Percentiles rank a stretch among this genome's conserved stretches.
Conservation (phyloP, 768 basidiomycete genomes). For the Tulasnella sp. region DNA sequence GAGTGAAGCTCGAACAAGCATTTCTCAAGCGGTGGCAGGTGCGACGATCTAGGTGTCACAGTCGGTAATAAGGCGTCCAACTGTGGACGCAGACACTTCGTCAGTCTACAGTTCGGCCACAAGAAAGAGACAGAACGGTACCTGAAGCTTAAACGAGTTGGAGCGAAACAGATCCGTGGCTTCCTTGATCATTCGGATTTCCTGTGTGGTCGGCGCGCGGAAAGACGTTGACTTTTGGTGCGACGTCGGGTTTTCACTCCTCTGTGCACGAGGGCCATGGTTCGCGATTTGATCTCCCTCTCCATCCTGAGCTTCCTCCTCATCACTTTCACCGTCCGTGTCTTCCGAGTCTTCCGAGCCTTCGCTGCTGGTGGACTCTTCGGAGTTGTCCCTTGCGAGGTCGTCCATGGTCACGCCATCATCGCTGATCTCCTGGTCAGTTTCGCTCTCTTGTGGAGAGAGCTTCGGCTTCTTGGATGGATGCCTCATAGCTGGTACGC, state of each 20-base stretch:
- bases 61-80: conserved; percentile 52
- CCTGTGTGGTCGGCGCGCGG: conserved; percentile 29
- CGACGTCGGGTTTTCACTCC: conserved; percentile 8
- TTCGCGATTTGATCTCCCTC: conserved; percentile 14
- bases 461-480: background rate
- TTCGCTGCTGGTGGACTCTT: background rate
- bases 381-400: background rate
- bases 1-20: conserved; percentile 60
- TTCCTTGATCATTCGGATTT: conserved; percentile 61
- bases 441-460: background rate
- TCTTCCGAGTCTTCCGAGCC: conserved; percentile 7
- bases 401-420: conserved; percentile 1
- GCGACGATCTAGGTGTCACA: conserved; percentile 51
- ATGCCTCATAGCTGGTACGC: background rate
- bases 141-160: conserved; percentile 76
- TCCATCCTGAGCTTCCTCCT: conserved; percentile 15
- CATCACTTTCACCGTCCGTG: conserved; percentile 13
- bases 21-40: conserved; percentile 46
- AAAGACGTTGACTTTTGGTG: conserved; percentile 19
- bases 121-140: conserved; percentile 23
- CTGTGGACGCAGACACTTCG: conserved; percentile 26
- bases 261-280: background rate
- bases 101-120: background rate
- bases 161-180: conserved; percentile 65
- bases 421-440: conserved; percentile 8